Evolutionary conservation across 2,329 filamentous ascomycete species (phyloP).

Genomic region (Paraphaeosphaeria sporulosa): DNA sequence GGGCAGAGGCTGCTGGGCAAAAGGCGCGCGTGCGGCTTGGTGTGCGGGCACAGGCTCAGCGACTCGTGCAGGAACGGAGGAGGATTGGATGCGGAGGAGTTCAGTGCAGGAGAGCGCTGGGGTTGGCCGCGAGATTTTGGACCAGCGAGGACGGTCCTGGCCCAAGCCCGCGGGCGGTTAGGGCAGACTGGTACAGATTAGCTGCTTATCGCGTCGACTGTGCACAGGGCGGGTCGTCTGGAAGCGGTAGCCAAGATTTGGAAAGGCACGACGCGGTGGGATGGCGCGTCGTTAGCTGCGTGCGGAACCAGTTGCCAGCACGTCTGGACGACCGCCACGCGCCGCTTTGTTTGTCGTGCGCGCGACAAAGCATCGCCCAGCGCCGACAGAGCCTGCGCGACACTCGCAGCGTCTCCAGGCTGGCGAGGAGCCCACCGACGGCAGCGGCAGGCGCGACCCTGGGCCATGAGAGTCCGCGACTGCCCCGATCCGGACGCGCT

Average conservation of each 20-base stretch:
- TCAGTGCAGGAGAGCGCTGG: slow-evolving; percentile 6
- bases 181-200: slow-evolving; percentile 9
- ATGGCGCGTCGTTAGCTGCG: slow-evolving; percentile 1
- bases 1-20: slow-evolving; percentile 24
- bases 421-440: too few species aligned
- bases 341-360: background rate
- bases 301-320: background rate
- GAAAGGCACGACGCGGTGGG: background rate
- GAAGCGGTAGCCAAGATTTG: background rate
- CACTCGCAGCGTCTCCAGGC: too few species aligned
- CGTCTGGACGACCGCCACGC: background rate
- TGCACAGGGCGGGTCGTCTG: slow-evolving; percentile 7
- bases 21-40: background rate
- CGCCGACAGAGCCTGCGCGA: too few species aligned
- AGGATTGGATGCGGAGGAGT: slow-evolving; percentile 11
- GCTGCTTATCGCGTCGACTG: slow-evolving; percentile 8
- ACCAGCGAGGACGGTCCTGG: slow-evolving; percentile 1
- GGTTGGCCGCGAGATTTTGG: slow-evolving; percentile 9
- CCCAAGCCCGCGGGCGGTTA: slow-evolving; percentile 11
- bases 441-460: slow-evolving; percentile 10
- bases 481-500: background rate
- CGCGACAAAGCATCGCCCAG: too few species aligned
- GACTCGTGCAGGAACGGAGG: background rate
- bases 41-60: background rate
- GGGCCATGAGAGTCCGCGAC: background rate